These are phyloP conservation scores for Penicillium robsamsonii DNA, from an alignment of 495 filamentous ascomycete species.

Conservation along the genomic window DNA sequence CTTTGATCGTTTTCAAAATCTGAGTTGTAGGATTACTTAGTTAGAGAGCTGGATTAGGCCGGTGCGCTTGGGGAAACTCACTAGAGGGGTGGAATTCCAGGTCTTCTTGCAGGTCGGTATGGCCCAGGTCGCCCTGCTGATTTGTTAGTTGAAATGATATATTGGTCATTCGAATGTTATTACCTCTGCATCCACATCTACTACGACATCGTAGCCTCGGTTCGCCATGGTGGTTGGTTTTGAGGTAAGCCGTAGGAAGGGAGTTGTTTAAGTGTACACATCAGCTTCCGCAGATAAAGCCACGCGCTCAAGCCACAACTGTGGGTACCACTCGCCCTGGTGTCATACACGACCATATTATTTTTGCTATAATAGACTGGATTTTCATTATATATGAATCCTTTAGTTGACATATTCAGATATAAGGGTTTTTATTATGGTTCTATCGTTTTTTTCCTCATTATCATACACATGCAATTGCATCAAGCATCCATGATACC, in stretches of 20 bases:
- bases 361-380: background rate
- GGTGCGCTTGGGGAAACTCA: conserved; percentile 33
- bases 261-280: conserved; percentile 29
- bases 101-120: conserved; percentile 97
- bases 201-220: conserved; percentile 92
- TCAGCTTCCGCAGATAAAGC: conserved; percentile 30
- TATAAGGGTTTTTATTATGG: background rate
- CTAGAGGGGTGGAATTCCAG: conserved; percentile 97
- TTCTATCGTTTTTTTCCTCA: background rate
- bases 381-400: background rate
- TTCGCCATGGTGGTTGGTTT: conserved; percentile 63
- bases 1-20: conserved; percentile 56
- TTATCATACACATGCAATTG: background rate
- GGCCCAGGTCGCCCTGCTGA: conserved; percentile 86
- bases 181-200: conserved; percentile 93
- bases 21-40: conserved; percentile 20
- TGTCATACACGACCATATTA: conserved; percentile 5
- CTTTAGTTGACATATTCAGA: background rate
- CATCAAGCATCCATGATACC: background rate
- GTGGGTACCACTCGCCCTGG: conserved; percentile 4
- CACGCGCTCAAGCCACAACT: conserved; percentile 28
- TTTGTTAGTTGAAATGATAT: conserved; percentile 16
- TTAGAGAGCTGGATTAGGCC: conserved; percentile 1
- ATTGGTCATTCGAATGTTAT: background rate
- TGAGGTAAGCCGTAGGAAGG: conserved; percentile 19